Percentiles rank a stretch among this genome's conserved stretches.
These are phyloP conservation scores for Talaromyces sp. DNA, from an alignment of 2,329 filamentous ascomycete genomes.

Conservation along the genomic window DNA sequence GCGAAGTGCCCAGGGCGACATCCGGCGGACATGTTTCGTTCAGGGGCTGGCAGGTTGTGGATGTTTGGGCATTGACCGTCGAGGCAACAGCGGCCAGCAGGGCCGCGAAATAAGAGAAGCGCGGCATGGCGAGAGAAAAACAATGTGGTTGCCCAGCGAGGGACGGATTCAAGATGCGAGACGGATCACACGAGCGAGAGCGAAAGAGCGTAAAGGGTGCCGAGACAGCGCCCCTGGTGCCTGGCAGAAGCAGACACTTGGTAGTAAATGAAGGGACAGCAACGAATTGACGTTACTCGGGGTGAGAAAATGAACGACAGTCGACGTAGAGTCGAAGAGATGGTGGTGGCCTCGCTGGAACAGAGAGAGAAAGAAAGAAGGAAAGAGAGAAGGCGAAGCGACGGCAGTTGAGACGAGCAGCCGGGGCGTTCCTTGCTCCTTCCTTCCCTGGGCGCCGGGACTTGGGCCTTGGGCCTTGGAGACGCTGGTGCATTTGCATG, in stretches of 20 bases:
- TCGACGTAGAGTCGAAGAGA: background rate
- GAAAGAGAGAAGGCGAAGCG: background rate
- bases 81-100: constrained; percentile 18
- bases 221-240: background rate
- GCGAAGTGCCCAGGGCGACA: constrained; percentile 59
- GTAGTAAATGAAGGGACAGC: background rate
- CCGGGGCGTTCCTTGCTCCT: background rate
- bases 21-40: constrained; percentile 65
- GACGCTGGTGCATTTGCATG: background rate
- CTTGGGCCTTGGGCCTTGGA: background rate
- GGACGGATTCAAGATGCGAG: background rate
- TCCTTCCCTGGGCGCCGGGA: background rate
- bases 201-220: background rate
- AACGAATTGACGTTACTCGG: background rate
- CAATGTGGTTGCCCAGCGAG: background rate
- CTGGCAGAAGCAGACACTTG: background rate
- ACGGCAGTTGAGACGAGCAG: background rate
- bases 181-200: background rate
- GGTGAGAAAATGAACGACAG: background rate
- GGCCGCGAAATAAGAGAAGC: constrained; percentile 1
- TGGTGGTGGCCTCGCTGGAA: background rate
- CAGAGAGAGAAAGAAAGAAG: background rate
- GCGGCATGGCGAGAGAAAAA: constrained; percentile 2
- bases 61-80: constrained; percentile 61
- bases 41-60: constrained; percentile 71